Evolutionary conservation across 495 filamentous ascomycete species (phyloP).

Genomic region (Friedmanniomyces simplex): DNA sequence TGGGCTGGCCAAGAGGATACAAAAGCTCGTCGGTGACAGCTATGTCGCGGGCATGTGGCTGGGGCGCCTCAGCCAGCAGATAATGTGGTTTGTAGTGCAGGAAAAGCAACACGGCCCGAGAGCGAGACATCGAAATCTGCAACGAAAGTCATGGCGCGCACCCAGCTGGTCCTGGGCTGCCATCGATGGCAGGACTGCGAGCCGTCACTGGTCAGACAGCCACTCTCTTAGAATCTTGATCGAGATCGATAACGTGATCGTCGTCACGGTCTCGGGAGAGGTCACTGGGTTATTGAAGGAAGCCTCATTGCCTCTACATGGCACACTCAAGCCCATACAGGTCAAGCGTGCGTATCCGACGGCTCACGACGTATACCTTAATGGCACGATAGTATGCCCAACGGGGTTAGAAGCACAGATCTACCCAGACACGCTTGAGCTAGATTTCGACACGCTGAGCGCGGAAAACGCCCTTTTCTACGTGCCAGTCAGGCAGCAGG

Average conservation of each 20-base stretch:
- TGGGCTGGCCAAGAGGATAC: constrained; percentile 20
- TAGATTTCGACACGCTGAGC: not conserved
- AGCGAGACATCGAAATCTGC: not conserved
- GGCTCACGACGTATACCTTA: not conserved
- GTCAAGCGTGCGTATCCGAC: not conserved
- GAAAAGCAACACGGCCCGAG: not conserved
- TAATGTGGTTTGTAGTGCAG: not conserved
- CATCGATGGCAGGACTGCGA: not conserved
- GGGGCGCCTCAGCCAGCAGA: not conserved
- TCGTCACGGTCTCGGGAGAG: not conserved
- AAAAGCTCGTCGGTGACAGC: not conserved
- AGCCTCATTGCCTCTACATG: not conserved
- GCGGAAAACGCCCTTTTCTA: not conserved
- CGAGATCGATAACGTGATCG: not conserved
- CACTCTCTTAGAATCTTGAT: not conserved
- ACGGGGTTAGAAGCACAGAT: not conserved
- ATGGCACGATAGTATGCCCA: not conserved
- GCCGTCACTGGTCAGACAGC: not conserved
- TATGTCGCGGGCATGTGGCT: constrained; percentile 6
- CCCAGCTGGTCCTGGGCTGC: not conserved
- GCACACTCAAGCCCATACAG: not conserved
- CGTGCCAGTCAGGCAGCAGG: not conserved
- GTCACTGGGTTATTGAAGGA: not conserved
- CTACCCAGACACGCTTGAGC: not conserved
- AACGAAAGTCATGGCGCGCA: not conserved